Percentiles rank a stretch among this genome's conserved stretches.
Evolutionary conservation across 495 filamentous ascomycete genomes (phyloP).

Genomic region (Margaritispora aquatica): DNA sequence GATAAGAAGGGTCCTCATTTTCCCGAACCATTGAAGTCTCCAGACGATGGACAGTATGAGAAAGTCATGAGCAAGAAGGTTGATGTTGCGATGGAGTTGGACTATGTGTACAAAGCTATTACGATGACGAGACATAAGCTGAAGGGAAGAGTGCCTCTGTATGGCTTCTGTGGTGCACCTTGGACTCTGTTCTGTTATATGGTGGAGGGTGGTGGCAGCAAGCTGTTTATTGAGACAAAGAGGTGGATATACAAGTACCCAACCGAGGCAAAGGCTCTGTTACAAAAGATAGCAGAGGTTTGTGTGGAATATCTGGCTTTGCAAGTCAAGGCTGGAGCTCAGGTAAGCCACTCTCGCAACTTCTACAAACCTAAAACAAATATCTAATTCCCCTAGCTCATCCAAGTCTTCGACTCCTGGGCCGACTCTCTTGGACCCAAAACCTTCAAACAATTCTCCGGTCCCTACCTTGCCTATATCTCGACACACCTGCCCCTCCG

Average conservation of each 20-base stretch:
- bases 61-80: slow-evolving; percentile 70
- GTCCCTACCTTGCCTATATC: slow-evolving; percentile 83
- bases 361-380: neutral
- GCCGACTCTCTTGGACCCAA: slow-evolving; percentile 85
- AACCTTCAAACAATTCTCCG: slow-evolving; percentile 74
- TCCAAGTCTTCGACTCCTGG: slow-evolving; percentile 99
- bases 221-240: slow-evolving; percentile 85
- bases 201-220: slow-evolving; percentile 94
- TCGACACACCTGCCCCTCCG: slow-evolving; percentile 66
- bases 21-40: slow-evolving; percentile 71
- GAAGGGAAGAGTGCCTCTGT: slow-evolving; percentile 78
- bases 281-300: slow-evolving; percentile 86
- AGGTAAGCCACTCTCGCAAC: slow-evolving; percentile 36
- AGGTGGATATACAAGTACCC: slow-evolving; percentile 93
- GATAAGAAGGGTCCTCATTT: slow-evolving; percentile 95
- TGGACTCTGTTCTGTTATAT: slow-evolving; percentile 98
- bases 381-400: slow-evolving; percentile 43
- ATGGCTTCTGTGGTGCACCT: slow-evolving; percentile 96
- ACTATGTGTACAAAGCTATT: slow-evolving; percentile 94
- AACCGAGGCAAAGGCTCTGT: slow-evolving; percentile 66
- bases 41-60: slow-evolving; percentile 73
- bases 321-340: slow-evolving; percentile 87
- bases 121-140: slow-evolving; percentile 85
- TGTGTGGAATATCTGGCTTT: slow-evolving; percentile 91
- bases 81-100: slow-evolving; percentile 74